Evolutionary conservation across 352 stramenopile genomes (phyloP).

Genomic region (Phytopythium delawarense): DNA sequence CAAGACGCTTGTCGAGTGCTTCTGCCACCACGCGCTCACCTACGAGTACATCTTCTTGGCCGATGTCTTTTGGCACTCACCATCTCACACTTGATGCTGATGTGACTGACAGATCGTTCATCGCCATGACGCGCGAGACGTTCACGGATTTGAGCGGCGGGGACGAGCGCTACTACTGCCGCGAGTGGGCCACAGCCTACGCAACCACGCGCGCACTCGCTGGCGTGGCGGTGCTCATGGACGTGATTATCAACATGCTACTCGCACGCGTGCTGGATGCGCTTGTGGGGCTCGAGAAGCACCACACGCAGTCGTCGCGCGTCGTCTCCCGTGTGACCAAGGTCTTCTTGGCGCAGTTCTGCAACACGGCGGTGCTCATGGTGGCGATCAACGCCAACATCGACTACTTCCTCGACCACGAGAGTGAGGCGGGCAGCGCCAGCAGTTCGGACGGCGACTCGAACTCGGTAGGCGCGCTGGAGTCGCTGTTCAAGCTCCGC

Average conservation of each 20-base stretch:
- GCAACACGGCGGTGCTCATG: slow-evolving; percentile 74
- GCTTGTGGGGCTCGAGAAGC: slow-evolving; percentile 70
- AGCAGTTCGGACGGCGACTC: slow-evolving; percentile 11
- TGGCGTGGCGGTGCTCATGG: slow-evolving; percentile 57
- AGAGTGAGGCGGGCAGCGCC: not conserved
- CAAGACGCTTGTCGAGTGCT: slow-evolving; percentile 79
- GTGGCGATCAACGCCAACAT: slow-evolving; percentile 80
- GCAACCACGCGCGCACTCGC: slow-evolving; percentile 64
- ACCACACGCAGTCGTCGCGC: slow-evolving; percentile 70
- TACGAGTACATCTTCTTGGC: slow-evolving; percentile 24
- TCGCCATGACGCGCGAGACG: slow-evolving; percentile 48
- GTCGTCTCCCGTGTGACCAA: slow-evolving; percentile 75
- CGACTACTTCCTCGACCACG: slow-evolving; percentile 44
- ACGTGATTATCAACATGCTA: slow-evolving; percentile 66
- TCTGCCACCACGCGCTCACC: slow-evolving; percentile 56
- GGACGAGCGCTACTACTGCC: slow-evolving; percentile 42
- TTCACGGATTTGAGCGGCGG: slow-evolving; percentile 38
- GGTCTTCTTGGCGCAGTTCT: slow-evolving; percentile 78
- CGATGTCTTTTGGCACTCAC: not conserved
- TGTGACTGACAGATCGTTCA: slow-evolving; percentile 35
- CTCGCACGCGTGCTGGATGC: slow-evolving; percentile 61
- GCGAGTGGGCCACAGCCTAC: slow-evolving; percentile 66
- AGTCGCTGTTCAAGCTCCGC: slow-evolving; percentile 37
- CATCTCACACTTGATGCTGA: not conserved
- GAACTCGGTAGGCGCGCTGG: slow-evolving; percentile 21